Conservation (phyloP, 768 basidiomycete genomes). For the Phylloporus sp. region DNA sequence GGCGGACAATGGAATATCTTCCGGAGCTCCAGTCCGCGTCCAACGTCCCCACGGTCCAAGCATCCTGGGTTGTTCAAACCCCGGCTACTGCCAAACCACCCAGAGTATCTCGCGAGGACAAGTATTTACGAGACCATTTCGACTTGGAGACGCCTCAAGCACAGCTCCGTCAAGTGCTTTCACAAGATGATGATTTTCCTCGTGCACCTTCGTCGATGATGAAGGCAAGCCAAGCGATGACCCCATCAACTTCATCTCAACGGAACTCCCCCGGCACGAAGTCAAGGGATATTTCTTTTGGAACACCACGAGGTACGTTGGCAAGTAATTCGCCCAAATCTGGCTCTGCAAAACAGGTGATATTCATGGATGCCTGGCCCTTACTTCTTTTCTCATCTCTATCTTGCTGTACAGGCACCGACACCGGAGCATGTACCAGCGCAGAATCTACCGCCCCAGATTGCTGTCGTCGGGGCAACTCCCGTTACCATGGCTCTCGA, state of each 20-base stretch:
- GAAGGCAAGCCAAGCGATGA: conserved; percentile 22
- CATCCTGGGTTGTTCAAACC: conserved; percentile 32
- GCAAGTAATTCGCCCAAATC: conserved; percentile 21
- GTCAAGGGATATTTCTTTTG: conserved; percentile 13
- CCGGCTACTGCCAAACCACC: conserved; percentile 18
- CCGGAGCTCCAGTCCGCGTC: conserved; percentile 15
- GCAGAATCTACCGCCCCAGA: conserved; percentile 19
- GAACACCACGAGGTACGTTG: conserved; percentile 22
- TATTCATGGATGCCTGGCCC: not conserved
- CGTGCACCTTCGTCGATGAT: conserved; percentile 26
- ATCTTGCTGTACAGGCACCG: conserved; percentile 10
- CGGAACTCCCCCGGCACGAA: conserved; percentile 21
- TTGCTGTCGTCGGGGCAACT: conserved; percentile 29
- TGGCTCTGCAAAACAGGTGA: conserved; percentile 25
- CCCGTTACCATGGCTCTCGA: conserved; percentile 17
- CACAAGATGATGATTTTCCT: conserved; percentile 25
- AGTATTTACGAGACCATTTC: conserved; percentile 22
- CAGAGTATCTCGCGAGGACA: conserved; percentile 25
- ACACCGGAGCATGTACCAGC: conserved; percentile 17
- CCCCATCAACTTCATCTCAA: conserved; percentile 20
- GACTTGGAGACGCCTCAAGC: conserved; percentile 21
- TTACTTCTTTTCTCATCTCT: conserved; percentile 8
- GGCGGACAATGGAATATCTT: conserved; percentile 2
- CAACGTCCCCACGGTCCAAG: conserved; percentile 21
- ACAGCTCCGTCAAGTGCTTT: conserved; percentile 31